These are phyloP conservation scores for Botryotinia globosa DNA, from an alignment of 2,329 filamentous ascomycete species.

Conservation along the genomic window DNA sequence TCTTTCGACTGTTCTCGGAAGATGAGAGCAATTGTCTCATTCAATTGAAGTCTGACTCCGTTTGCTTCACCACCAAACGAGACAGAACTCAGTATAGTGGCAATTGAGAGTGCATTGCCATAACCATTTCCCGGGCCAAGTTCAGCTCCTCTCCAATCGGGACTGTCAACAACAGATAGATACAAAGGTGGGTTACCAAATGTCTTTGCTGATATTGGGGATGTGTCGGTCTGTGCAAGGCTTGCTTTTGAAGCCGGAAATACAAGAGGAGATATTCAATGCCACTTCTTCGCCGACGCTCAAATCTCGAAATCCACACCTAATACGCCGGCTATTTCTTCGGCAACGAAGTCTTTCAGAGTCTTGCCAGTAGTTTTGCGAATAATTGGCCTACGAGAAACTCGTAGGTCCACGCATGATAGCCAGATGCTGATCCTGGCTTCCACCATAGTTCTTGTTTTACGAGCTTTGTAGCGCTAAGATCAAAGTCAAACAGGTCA, in stretches of 20 bases:
- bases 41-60: neutral
- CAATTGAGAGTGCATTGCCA: constrained; percentile 45
- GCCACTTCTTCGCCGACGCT: constrained; percentile 6
- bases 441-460: constrained; percentile 45
- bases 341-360: constrained; percentile 44
- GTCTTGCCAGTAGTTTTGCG: constrained; percentile 43
- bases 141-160: constrained; percentile 40
- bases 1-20: constrained; percentile 1
- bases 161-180: constrained; percentile 1
- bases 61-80: constrained; percentile 1
- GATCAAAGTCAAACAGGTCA: neutral
- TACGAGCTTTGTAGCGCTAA: constrained; percentile 33
- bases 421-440: constrained; percentile 45
- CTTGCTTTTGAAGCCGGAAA: neutral
- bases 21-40: constrained; percentile 6
- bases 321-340: constrained; percentile 15
- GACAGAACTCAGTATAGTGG: constrained; percentile 23
- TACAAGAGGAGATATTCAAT: constrained; percentile 16
- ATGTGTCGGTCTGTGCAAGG: neutral
- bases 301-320: constrained; percentile 23
- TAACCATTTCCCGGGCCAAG: constrained; percentile 47
- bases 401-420: constrained; percentile 44
- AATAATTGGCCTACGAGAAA: constrained; percentile 46
- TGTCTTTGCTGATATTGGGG: neutral
- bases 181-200: constrained; percentile 11